Conservation (phyloP, 768 basidiomycete genomes). For the Boletus pseudo-olivaceus region DNA sequence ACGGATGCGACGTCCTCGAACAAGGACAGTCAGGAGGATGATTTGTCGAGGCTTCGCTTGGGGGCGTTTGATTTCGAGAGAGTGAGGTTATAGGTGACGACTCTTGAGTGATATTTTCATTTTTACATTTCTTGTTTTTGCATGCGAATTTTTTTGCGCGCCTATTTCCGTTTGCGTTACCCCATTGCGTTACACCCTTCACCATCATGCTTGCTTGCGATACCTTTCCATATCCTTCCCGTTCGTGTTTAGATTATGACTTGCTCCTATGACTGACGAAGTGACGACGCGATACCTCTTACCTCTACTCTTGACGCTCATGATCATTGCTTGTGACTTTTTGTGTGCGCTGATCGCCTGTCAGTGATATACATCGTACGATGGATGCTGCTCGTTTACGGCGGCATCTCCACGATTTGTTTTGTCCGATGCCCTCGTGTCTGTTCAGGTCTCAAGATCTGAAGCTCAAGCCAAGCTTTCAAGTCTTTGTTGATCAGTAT, state of each 20-base stretch:
- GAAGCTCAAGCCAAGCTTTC: no score
- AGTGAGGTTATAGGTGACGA: slow-evolving; percentile 3
- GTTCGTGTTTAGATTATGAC: not conserved
- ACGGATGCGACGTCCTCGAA: slow-evolving; percentile 11
- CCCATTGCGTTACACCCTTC: not conserved
- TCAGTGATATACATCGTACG: not conserved
- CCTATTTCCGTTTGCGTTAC: slow-evolving; percentile 10
- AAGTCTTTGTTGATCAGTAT: no score
- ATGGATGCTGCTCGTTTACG: not conserved
- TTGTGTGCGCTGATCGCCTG: not conserved
- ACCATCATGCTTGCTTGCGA: slow-evolving; percentile 8
- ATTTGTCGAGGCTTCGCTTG: slow-evolving; percentile 10
- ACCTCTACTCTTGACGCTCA: not conserved
- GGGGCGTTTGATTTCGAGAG: slow-evolving; percentile 24
- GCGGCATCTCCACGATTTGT: no score
- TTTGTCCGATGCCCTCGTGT: no score
- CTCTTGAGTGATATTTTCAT: not conserved
- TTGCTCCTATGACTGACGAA: slow-evolving; percentile 3
- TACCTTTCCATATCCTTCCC: not conserved
- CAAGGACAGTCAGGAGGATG: slow-evolving; percentile 11
- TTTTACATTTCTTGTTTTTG: not conserved
- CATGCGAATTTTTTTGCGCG: not conserved
- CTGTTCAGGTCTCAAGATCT: no score
- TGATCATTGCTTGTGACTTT: not conserved
- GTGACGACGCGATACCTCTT: slow-evolving; percentile 14